Evolutionary conservation across 2,329 filamentous ascomycete species (phyloP), one percentile per base, ranked within the genome.

Genomic region (Penicillium sp.): DNA sequence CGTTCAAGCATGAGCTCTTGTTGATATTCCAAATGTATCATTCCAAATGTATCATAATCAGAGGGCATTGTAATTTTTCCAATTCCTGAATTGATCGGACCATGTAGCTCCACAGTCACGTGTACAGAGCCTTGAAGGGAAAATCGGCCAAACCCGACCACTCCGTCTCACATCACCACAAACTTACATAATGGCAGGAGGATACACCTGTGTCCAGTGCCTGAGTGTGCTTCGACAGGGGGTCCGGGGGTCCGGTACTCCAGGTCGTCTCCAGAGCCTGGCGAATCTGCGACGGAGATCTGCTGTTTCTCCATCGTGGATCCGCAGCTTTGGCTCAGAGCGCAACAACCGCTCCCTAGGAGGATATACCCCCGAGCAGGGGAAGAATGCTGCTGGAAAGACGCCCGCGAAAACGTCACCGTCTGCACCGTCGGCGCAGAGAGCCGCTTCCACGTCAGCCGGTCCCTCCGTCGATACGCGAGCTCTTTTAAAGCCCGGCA

Each of bases 401-500:
- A 31, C 24, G 28, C 49, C 47, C 23, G 23, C 58, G 42, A 56
- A 59, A 39, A 42, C 29, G 12, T 42, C 45, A 12, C 45, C 65
- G 29, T 48, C 62, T n/a, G 33, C 54, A 38, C 49, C 51, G n/a
- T 39, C 61, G 21, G 47, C 63, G 9, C 66, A 67, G 50, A 64
- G 63, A 34, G 62, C 67, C 15, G 62, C 65, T 15, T 62, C 67
- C 28, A 66, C 67, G 0, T 54, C 62, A 9, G 57, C 55, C 29
- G 57, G 54, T 15, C 45, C 58, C 18, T 56, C 62, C 15, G 52
- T 61, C 49, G 64, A 70, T 49, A 49, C 63, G 31, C 65, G 66
- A 67, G 60, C 70, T 6, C 70, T 84, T 44, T 80, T 95, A 24
- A 79, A 79, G 58, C 81, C 85, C 46, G 85, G 95, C 74, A 88